Evolutionary conservation across 192 early-diverging fungal species (phyloP), one percentile per base, ranked within the genome.

Genomic region (Umbelopsis ramanniana): DNA sequence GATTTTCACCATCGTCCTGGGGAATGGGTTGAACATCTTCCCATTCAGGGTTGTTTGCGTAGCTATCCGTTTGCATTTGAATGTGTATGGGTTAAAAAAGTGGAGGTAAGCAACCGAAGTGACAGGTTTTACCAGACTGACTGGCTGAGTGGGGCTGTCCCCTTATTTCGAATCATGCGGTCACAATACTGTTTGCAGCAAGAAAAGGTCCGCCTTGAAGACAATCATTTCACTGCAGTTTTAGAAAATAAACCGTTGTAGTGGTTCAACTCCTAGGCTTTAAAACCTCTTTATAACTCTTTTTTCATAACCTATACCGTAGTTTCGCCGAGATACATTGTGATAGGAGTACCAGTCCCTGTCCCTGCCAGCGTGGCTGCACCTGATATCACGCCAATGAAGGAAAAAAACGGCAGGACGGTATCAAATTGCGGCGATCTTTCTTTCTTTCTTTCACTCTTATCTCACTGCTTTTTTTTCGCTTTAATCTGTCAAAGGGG

Each of bases 1-100:
- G 92, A 69, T 89, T 87, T 15, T 92, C 92, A 1, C 92, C 94
- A 70, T 95, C 94, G 71, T 94, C 89, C 71, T 91, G 89, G 4
- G 86, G 83, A 48, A 95, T 76, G 19, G 93, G 94, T 8, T 78
- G 79, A 9, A 95, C 80, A 77, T 94, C 93, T 5, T 74, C 67
- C 88, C 88, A 90, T 45, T 83, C 83, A 33, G 82, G 75, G 22
- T 74, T 72, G 9, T 79, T 50, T 57, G 67, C 9, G 10, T 46
- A 48, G 21, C 45, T 23, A 21, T 38, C 33, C 17, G 23, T 19
- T 63, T 63, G 57, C 57, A 63, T 63, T 21, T 50, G 17, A 50
- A 21, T 2, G 22, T 29, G 3, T 29, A 3, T 29, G 1, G n/a
- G 29, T 29, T 29, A 29, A 29, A 3, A 29, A 29, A 29, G 3